A percentile compares a stretch with the other conserved stretches of the same genome.
These are phyloP conservation scores for Cladosporium velox DNA, from an alignment of 2,329 filamentous ascomycete species.

Conservation along the genomic window DNA sequence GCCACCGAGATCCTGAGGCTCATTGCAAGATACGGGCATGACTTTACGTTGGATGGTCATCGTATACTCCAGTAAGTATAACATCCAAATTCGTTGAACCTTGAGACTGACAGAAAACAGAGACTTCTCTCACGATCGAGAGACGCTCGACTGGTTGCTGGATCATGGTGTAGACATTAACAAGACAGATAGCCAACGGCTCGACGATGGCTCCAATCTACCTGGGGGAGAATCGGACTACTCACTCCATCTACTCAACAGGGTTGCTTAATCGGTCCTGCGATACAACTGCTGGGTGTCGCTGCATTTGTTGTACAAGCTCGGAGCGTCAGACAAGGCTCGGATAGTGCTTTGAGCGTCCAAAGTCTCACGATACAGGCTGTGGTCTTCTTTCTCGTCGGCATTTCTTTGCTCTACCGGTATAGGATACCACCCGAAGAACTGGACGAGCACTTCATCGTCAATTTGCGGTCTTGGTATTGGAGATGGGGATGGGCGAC, in stretches of 20 bases:
- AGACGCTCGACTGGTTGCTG: conserved; percentile 24
- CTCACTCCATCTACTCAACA: conserved; percentile 23
- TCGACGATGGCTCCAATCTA: conserved; percentile 14
- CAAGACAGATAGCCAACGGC: conserved; percentile 12
- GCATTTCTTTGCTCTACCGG: conserved; percentile 2
- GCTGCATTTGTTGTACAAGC: not conserved
- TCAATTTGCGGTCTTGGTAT: conserved; percentile 10
- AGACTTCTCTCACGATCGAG: conserved; percentile 19
- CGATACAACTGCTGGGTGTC: not conserved
- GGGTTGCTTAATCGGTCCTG: not conserved
- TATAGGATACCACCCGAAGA: not conserved
- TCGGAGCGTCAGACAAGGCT: not conserved
- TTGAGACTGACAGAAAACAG: not conserved
- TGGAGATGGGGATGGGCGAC: conserved; percentile 7
- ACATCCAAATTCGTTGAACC: too few relatives aligned
- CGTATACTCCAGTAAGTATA: not conserved
- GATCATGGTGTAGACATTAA: conserved; percentile 25
- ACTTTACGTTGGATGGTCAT: conserved; percentile 19
- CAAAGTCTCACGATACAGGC: conserved; percentile 5
- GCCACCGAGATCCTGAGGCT: conserved; percentile 9
- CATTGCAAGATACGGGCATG: conserved; percentile 14
- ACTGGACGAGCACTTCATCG: conserved; percentile 7
- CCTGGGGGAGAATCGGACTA: conserved; percentile 8
- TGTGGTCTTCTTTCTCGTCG: not conserved
- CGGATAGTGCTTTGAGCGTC: not conserved